phyloP scores from a whole-genome alignment of 495 filamentous ascomycete species.

The Hypoxylon rickii region DNA sequence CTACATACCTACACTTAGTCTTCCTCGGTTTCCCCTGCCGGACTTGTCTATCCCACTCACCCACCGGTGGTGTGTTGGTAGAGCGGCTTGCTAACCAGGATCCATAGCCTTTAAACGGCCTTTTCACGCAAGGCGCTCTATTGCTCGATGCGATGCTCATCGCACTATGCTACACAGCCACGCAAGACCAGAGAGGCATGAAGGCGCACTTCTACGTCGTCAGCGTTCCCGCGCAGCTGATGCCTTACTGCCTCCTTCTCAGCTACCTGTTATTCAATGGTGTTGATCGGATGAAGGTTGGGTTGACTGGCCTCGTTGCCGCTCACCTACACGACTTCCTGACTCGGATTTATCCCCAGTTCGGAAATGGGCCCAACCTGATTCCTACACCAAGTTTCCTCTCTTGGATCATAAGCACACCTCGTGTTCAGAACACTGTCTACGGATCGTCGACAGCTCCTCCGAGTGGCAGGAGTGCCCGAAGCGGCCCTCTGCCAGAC shows the following conservation, averaged over 20 bases:
- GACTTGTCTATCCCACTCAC: constrained; percentile 6
- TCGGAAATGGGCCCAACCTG: constrained; percentile 76
- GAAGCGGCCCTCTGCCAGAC: constrained; percentile 53
- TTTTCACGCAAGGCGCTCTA: constrained; percentile 52
- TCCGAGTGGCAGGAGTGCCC: constrained; percentile 43
- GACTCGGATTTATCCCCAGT: constrained; percentile 78
- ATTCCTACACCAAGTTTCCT: constrained; percentile 71
- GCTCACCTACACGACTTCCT: constrained; percentile 88
- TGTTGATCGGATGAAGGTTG: constrained; percentile 51
- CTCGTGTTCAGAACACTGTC: constrained; percentile 45
- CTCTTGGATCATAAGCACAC: constrained; percentile 61
- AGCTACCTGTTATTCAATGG: constrained; percentile 66
- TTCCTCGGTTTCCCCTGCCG: constrained; percentile 6
- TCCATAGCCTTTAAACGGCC: constrained; percentile 51
- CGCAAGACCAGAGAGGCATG: constrained; percentile 77
- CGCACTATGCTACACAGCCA: constrained; percentile 78
- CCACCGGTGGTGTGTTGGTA: background rate
- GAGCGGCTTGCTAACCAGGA: constrained; percentile 34
- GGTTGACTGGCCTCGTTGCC: constrained; percentile 72
- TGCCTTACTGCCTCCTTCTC: constrained; percentile 77
- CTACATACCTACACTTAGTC: constrained; percentile 77
- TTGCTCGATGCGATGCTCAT: constrained; percentile 73
- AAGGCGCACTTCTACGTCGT: constrained; percentile 75
- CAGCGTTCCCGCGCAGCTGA: constrained; percentile 71
- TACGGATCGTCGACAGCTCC: constrained; percentile 64